Conservation (phyloP, 208 protist genomes). For the Trypanosoma platydactyli region DNA sequence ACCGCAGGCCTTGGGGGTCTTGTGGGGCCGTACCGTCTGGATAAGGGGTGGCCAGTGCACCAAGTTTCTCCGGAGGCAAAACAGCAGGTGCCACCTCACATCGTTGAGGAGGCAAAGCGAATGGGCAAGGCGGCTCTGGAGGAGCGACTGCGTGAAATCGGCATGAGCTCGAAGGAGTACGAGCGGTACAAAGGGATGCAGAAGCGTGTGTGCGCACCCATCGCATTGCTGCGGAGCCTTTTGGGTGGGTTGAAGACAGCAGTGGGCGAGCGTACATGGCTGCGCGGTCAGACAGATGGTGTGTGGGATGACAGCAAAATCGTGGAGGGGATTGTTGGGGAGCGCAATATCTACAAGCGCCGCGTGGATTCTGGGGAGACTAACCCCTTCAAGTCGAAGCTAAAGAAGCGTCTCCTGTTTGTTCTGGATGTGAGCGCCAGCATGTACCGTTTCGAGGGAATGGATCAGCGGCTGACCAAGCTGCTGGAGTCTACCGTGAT, state of each 20-base stretch:
- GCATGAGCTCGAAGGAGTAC: slow-evolving; percentile 74
- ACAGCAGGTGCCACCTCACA: slow-evolving; percentile 71
- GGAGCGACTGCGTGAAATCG: slow-evolving; percentile 69
- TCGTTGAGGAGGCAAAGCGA: slow-evolving; percentile 70
- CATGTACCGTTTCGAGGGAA: slow-evolving; percentile 94
- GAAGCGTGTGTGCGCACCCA: slow-evolving; percentile 58
- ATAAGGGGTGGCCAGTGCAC: slow-evolving; percentile 83
- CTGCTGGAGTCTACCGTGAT: slow-evolving; percentile 88
- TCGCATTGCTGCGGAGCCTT: slow-evolving; percentile 68
- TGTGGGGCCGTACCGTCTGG: slow-evolving; percentile 88
- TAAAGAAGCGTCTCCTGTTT: slow-evolving; percentile 90
- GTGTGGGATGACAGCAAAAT: slow-evolving; percentile 92
- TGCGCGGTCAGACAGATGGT: slow-evolving; percentile 86
- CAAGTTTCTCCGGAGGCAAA: slow-evolving; percentile 91
- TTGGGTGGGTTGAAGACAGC: slow-evolving; percentile 78
- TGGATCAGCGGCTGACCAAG: slow-evolving; percentile 86
- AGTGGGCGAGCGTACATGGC: slow-evolving; percentile 85
- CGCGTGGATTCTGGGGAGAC: slow-evolving; percentile 78
- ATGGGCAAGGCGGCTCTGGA: slow-evolving; percentile 79
- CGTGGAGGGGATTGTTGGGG: slow-evolving; percentile 91
- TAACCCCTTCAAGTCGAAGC: slow-evolving; percentile 52
- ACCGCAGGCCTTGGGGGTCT: slow-evolving; percentile 85
- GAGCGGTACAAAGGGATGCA: slow-evolving; percentile 56
- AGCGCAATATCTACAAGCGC: slow-evolving; percentile 90
- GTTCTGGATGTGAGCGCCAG: slow-evolving; percentile 90